Conservation (phyloP, 441 rosid genomes). For the Pelargonium myrrhifolium region DNA sequence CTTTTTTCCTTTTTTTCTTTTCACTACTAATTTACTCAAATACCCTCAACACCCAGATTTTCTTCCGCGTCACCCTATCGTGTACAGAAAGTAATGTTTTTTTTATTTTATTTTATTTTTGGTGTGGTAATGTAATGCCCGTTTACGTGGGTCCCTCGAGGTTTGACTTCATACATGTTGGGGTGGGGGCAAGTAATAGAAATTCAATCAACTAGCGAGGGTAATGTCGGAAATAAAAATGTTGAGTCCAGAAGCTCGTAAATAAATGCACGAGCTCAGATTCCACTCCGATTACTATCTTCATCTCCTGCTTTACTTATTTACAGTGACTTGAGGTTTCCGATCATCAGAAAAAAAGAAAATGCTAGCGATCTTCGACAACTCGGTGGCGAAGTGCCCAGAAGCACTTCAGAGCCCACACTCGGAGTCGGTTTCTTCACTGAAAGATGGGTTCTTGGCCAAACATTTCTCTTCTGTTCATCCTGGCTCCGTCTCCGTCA, state of each 20-base stretch:
- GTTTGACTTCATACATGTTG: neutral
- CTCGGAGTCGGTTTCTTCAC: slow-evolving; percentile 40
- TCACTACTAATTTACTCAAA: neutral
- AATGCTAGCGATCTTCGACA: slow-evolving; percentile 88
- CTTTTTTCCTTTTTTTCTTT: neutral
- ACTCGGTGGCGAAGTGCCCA: slow-evolving; percentile 73
- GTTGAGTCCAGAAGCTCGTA: neutral
- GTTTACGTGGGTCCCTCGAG: neutral
- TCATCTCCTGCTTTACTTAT: neutral
- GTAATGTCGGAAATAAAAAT: slow-evolving; percentile 12
- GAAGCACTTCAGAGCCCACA: slow-evolving; percentile 61
- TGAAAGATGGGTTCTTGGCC: slow-evolving; percentile 59
- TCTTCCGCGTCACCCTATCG: neutral
- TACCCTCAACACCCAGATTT: neutral
- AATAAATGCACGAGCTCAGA: neutral
- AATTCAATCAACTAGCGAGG: slow-evolving; percentile 9
- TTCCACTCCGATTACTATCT: neutral
- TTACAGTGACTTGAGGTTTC: neutral
- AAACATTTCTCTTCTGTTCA: slow-evolving; percentile 45
- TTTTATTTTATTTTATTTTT: too few species aligned
- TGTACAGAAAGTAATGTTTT: neutral
- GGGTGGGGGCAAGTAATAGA: neutral
- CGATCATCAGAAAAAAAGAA: slow-evolving; percentile 8
- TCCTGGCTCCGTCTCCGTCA: slow-evolving; percentile 56
- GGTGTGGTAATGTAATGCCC: neutral